Conservation (phyloP, 768 basidiomycete species). For the Lactarius indigo region DNA sequence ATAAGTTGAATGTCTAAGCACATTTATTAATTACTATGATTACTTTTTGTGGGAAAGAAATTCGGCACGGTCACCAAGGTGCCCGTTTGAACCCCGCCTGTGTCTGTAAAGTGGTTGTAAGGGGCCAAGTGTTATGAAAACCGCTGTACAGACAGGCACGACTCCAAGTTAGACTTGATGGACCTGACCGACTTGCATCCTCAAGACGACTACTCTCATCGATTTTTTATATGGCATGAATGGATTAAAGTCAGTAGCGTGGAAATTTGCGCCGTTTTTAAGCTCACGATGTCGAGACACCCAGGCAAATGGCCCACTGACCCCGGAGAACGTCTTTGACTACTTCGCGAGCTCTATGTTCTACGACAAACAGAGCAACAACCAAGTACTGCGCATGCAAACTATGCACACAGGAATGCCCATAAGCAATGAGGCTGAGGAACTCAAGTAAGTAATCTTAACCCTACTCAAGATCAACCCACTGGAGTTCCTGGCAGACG, state of each 20-base stretch:
- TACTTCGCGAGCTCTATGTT: constrained; percentile 91
- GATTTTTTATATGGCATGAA: constrained; percentile 89
- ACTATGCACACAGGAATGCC: constrained; percentile 81
- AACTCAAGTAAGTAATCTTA: constrained; percentile 64
- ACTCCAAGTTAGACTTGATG: constrained; percentile 34
- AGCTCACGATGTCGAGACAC: constrained; percentile 8
- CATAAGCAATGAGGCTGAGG: constrained; percentile 76
- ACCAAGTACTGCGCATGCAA: constrained; percentile 91
- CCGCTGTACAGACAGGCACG: too few relatives aligned
- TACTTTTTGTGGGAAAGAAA: too few relatives aligned
- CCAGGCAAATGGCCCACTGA: constrained; percentile 75
- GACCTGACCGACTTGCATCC: constrained; percentile 67
- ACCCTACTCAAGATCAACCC: neutral
- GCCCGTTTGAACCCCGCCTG: too few relatives aligned
- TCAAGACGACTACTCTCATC: constrained; percentile 73
- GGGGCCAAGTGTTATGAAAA: too few relatives aligned
- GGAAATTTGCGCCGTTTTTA: neutral
- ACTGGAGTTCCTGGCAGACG: constrained; percentile 45
- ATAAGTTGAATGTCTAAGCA: too few relatives aligned
- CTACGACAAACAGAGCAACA: constrained; percentile 92
- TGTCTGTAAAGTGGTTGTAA: too few relatives aligned
- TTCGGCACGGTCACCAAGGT: too few relatives aligned
- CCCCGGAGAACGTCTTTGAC: constrained; percentile 76
- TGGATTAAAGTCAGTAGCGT: constrained; percentile 64
- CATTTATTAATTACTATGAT: too few relatives aligned